Evolutionary conservation across 2,329 filamentous ascomycete genomes (phyloP).

Genomic region (Aspergillus tamarii): DNA sequence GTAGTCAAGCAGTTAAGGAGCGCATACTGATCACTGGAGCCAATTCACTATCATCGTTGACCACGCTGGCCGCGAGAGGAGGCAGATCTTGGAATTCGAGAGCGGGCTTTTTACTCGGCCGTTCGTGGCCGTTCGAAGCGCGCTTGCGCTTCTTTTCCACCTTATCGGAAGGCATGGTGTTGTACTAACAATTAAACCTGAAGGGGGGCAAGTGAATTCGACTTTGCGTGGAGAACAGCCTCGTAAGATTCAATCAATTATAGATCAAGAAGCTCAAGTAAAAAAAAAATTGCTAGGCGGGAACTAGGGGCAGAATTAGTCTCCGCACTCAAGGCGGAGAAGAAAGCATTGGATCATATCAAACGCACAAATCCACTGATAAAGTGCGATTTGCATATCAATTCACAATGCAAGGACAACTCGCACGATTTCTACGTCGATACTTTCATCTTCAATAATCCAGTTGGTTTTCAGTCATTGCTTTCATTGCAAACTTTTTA

Average conservation of each 20-base stretch:
- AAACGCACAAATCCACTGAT: neutral
- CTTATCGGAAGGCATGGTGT: slow-evolving; percentile 36
- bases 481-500: slow-evolving; percentile 29
- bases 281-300: slow-evolving; percentile 34
- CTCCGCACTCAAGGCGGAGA: slow-evolving; percentile 28
- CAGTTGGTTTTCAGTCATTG: neutral
- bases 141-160: slow-evolving; percentile 57
- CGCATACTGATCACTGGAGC: slow-evolving; percentile 55
- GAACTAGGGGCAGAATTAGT: slow-evolving; percentile 14
- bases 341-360: slow-evolving; percentile 3
- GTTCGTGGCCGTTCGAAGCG: slow-evolving; percentile 45
- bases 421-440: neutral
- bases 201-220: neutral
- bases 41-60: slow-evolving; percentile 52
- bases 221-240: neutral
- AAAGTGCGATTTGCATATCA: neutral
- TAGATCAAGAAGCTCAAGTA: slow-evolving; percentile 18
- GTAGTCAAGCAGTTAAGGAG: slow-evolving; percentile 13
- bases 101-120: slow-evolving; percentile 54
- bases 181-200: neutral
- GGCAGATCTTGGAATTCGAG: slow-evolving; percentile 40
- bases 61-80: slow-evolving; percentile 48
- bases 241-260: neutral
- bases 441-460: neutral
- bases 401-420: neutral